Evolutionary conservation across 352 stramenopile genomes (phyloP), one percentile per base, ranked within the genome.

Genomic region (Pythium periplocum): DNA sequence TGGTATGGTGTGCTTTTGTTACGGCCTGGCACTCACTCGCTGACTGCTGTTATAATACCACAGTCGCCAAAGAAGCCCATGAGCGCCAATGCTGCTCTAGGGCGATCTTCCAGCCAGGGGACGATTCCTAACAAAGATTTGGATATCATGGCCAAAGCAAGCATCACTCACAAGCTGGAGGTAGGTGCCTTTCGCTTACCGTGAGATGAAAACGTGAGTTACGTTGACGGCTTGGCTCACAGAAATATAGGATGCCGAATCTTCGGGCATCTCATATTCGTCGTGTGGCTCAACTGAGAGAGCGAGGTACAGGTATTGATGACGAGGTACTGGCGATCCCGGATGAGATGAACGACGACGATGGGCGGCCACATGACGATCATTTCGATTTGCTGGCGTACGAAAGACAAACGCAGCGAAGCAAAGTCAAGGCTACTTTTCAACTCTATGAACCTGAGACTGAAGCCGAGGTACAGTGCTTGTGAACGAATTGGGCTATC

Each of bases 191-290:
- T 48, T 48, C 43, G 8, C 43, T 9, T 48, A 9, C 10, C 38
- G 7, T 12, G 7, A 12, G 38, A 42, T 8, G 7, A 42, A 0
- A 42, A 42, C 38, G 38, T 12, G 7, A 8, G 7, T 42, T 42
- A 42, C 38, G 12, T 42, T 12, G 17, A 26, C 12, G 7, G 38
- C 12, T 42, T 42, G 7, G 7, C 38, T 6, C 35, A 35, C 33
- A 87, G 67, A 68, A 60, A 62, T 90, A 83, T 54, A 80, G 69
- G 56, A 75, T 78, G 59, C 79, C 75, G 2, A 63, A 90, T 39
- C 61, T 88, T 12, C 61, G 73, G 38, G 73, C 75, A 2, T 88
- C 77, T 6, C 79, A 90, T 43, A 83, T 87, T 45, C 79, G 78
- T 9, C 71, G 79, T 39, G 73, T 90, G 35, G 69, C 77, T n/a